phyloP scores from a whole-genome alignment of 2,329 filamentous ascomycete species.

The Fusarium sp. region DNA sequence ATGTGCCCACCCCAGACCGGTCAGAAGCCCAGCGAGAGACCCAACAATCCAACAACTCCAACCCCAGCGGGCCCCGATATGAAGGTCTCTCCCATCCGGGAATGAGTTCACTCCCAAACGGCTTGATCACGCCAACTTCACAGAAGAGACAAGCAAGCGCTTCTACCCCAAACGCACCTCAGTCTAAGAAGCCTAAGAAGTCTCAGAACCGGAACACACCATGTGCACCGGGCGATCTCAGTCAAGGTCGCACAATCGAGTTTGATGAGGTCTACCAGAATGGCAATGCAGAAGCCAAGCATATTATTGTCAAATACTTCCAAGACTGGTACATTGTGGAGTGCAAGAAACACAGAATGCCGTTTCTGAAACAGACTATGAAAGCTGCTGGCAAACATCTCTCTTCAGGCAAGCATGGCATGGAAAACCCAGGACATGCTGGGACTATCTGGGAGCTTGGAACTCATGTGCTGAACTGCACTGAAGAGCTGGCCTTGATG shows the following conservation, averaged over 20 bases:
- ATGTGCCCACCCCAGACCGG: too few species aligned
- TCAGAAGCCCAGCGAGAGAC: not conserved
- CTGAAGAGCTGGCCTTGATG: fast-evolving
- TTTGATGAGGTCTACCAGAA: constrained; percentile 24
- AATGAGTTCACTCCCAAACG: too few species aligned
- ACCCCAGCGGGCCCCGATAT: not conserved
- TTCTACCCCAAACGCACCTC: not conserved
- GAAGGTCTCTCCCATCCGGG: too few species aligned
- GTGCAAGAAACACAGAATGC: not conserved
- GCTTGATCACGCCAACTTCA: not conserved
- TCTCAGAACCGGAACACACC: not conserved
- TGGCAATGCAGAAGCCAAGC: constrained; percentile 8
- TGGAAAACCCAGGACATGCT: fast-evolving
- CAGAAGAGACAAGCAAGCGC: not conserved
- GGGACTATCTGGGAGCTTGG: constrained; percentile 7
- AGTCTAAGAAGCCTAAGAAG: not conserved
- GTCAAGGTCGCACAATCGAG: not conserved
- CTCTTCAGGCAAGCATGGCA: not conserved
- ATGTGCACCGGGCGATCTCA: too few species aligned
- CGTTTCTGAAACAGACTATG: constrained; percentile 12
- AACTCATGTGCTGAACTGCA: constrained; percentile 14
- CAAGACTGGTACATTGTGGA: constrained; percentile 22
- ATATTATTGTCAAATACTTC: not conserved
- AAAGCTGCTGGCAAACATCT: constrained; percentile 12
- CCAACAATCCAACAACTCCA: not conserved